Conservation (phyloP, 192 early-diverging fungal genomes). For the Entomortierella parvispora region DNA sequence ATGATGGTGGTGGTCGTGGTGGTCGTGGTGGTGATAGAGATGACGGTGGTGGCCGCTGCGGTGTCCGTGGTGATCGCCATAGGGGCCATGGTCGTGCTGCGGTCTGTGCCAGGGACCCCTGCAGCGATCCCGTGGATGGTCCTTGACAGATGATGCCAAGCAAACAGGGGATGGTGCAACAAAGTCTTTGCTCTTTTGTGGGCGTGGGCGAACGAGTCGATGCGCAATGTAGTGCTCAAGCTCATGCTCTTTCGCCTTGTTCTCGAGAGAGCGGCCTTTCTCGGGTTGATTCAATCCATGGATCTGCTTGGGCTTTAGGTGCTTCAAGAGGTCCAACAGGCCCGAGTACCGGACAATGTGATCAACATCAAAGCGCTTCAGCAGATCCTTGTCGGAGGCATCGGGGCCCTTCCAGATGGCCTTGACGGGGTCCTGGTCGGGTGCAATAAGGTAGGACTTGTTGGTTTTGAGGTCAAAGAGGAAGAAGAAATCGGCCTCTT, state of each 20-base stretch:
- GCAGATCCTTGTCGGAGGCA: conserved; percentile 62
- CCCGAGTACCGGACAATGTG: conserved; percentile 66
- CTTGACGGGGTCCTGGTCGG: conserved; percentile 69
- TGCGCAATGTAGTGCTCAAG: conserved; percentile 36
- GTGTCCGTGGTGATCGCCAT: conserved; percentile 44
- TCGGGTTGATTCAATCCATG: conserved; percentile 56
- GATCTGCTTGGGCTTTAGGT: conserved; percentile 54
- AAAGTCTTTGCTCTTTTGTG: neutral
- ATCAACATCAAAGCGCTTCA: conserved; percentile 74
- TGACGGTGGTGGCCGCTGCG: conserved; percentile 22
- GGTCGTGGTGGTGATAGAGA: conserved; percentile 11
- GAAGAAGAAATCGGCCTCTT: conserved; percentile 77
- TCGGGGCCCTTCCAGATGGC: conserved; percentile 87
- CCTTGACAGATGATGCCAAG: neutral
- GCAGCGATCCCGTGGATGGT: conserved; percentile 10
- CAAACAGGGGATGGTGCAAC: neutral
- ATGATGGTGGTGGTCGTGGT: conserved; percentile 6
- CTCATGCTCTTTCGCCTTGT: conserved; percentile 39
- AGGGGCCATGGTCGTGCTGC: conserved; percentile 34
- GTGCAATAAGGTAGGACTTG: conserved; percentile 74
- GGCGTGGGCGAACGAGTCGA: conserved; percentile 17
- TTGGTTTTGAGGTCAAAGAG: conserved; percentile 72
- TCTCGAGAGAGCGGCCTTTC: conserved; percentile 28
- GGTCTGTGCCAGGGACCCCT: conserved; percentile 15
- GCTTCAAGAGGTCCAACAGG: conserved; percentile 61